Percentiles rank a stretch among this genome's conserved stretches.
Evolutionary conservation across 805 yeast genomes (phyloP).

Genomic region (Saccharomycopsis schoenii): DNA sequence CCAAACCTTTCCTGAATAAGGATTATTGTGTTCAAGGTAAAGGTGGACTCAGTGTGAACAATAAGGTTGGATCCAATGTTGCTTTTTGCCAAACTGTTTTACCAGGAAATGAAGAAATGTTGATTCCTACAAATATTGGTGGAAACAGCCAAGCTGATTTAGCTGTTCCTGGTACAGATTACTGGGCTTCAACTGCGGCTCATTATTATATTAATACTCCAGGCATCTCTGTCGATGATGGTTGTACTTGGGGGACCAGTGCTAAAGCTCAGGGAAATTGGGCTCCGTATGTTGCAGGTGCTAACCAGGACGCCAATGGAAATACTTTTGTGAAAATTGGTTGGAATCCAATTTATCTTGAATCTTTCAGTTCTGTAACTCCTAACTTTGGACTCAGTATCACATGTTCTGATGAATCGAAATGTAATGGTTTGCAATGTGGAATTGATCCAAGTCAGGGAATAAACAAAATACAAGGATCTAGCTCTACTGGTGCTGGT

Average conservation of each 20-base stretch:
- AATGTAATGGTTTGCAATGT: conserved; percentile 73
- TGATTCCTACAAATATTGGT: conserved; percentile 70
- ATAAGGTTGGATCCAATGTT: conserved; percentile 47
- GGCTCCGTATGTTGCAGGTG: conserved; percentile 92
- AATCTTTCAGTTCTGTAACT: conserved; percentile 41
- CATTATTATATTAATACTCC: conserved; percentile 82
- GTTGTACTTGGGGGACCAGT: conserved; percentile 75
- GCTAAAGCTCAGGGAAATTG: conserved; percentile 73
- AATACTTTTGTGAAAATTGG: conserved; percentile 78
- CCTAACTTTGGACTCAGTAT: conserved; percentile 68
- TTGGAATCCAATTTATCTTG: conserved; percentile 83
- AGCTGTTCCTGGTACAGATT: conserved; percentile 79
- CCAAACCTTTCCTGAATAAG: conserved; percentile 47
- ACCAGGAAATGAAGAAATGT: conserved; percentile 93
- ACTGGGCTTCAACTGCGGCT: conserved; percentile 81
- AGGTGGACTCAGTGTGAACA: conserved; percentile 57
- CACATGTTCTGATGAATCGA: conserved; percentile 57
- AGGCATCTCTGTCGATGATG: conserved; percentile 66
- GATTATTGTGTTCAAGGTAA: conserved; percentile 69
- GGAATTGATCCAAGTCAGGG: conserved; percentile 67
- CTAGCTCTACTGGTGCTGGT: conserved; percentile 41
- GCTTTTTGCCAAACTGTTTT: conserved; percentile 89
- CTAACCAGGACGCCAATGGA: conserved; percentile 62
- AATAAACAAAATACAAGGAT: conserved; percentile 44
- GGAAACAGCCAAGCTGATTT: conserved; percentile 38